Conservation (phyloP, 2,329 filamentous ascomycete genomes). For the Cladobotryum protrusum region DNA sequence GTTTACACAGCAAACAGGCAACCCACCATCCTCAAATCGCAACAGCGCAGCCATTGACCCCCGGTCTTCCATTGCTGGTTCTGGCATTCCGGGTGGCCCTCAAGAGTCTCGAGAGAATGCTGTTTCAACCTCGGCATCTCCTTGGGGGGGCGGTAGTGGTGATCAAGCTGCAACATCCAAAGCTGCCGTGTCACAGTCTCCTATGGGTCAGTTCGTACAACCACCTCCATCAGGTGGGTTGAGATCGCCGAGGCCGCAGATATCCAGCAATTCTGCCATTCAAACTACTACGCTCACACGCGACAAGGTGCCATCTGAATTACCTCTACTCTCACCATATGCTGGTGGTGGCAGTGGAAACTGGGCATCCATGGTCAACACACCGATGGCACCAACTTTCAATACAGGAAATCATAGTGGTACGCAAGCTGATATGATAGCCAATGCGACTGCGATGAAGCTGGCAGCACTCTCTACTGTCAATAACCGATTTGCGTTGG, state of each 20-base stretch:
- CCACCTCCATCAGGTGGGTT: constrained; percentile 66
- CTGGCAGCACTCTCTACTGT: constrained; percentile 93
- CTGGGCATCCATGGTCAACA: constrained; percentile 98
- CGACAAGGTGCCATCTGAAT: constrained; percentile 61
- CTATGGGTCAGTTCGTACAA: constrained; percentile 94
- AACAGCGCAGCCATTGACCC: constrained; percentile 80
- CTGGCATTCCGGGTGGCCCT: constrained; percentile 61
- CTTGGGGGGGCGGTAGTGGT: constrained; percentile 60
- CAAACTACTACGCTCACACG: constrained; percentile 75
- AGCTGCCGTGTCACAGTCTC: constrained; percentile 68
- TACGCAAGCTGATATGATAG: constrained; percentile 92
- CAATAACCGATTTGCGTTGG: constrained; percentile 94
- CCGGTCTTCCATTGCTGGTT: constrained; percentile 66
- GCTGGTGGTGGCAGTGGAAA: constrained; percentile 69
- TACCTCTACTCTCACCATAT: constrained; percentile 82
- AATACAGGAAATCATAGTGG: constrained; percentile 46
- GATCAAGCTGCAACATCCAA: constrained; percentile 54
- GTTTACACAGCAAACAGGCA: constrained; percentile 91
- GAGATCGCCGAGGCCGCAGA: constrained; percentile 70
- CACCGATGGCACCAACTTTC: constrained; percentile 89
- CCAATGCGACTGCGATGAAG: constrained; percentile 98
- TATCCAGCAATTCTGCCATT: constrained; percentile 62
- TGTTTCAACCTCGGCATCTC: constrained; percentile 47
- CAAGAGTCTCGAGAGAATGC: constrained; percentile 27
- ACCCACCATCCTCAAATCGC: constrained; percentile 81